Evolutionary conservation across 805 yeast species (phyloP).

Genomic region (Starmera quercuum): DNA sequence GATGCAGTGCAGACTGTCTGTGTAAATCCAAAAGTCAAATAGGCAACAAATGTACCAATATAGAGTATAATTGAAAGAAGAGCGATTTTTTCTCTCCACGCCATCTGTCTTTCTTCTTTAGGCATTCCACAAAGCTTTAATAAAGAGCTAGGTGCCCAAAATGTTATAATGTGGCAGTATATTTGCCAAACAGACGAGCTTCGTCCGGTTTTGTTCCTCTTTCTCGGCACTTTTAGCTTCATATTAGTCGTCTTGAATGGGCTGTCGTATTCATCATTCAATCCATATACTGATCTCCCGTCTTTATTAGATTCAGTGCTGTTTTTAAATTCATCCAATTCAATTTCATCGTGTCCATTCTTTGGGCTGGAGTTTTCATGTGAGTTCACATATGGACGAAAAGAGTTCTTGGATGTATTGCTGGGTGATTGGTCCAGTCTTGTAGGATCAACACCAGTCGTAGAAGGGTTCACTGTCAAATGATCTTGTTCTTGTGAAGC

Average conservation of each 20-base stretch:
- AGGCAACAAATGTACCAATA: constrained; percentile 76
- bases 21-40: constrained; percentile 84
- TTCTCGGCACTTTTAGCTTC: constrained; percentile 1
- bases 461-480: constrained; percentile 57
- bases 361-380: neutral
- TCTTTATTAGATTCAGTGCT: constrained; percentile 11
- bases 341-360: constrained; percentile 9
- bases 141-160: constrained; percentile 85
- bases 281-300: constrained; percentile 49
- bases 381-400: neutral
- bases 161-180: constrained; percentile 75
- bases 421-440: constrained; percentile 8
- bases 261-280: constrained; percentile 47
- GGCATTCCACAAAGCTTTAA: constrained; percentile 68
- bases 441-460: constrained; percentile 65
- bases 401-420: constrained; percentile 1
- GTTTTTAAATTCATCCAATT: constrained; percentile 12
- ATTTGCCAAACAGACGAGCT: constrained; percentile 57
- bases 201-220: constrained; percentile 6
- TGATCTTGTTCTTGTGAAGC: constrained; percentile 59
- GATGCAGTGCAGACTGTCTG: constrained; percentile 61
- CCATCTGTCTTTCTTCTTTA: constrained; percentile 76
- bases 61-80: constrained; percentile 66
- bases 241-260: constrained; percentile 11
- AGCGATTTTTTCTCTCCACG: constrained; percentile 96